Conservation (phyloP, 2,329 filamentous ascomycete genomes). For the Tolypocladium inflatum region DNA sequence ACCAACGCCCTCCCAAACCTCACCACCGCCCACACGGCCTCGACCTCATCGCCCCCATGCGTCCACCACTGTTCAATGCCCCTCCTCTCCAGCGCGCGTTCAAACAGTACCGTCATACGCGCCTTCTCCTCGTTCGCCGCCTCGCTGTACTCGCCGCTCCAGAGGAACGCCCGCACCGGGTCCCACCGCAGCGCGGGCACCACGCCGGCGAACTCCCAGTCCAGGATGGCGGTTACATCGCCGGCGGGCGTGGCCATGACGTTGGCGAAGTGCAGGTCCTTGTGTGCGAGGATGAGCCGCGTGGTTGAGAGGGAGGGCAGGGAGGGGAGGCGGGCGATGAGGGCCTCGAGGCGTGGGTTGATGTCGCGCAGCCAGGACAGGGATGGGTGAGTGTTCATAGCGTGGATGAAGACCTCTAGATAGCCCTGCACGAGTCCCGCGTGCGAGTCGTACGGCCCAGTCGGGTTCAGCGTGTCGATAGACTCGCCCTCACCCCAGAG, state of each 20-base stretch:
- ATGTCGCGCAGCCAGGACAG: slow-evolving; percentile 16
- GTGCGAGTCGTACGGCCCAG: slow-evolving; percentile 16
- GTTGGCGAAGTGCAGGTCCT: slow-evolving; percentile 28
- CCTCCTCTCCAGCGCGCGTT: slow-evolving; percentile 9
- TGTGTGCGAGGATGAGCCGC: slow-evolving; percentile 20
- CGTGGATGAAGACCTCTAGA: slow-evolving; percentile 15
- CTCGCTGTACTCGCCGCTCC: slow-evolving; percentile 15
- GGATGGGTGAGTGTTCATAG: slow-evolving; percentile 14
- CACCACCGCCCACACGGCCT: slow-evolving; percentile 17
- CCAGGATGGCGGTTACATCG: slow-evolving; percentile 20
- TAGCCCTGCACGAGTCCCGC: slow-evolving; percentile 14
- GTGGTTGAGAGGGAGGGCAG: slow-evolving; percentile 2
- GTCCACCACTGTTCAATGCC: slow-evolving; percentile 8
- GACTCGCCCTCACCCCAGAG: slow-evolving; percentile 16
- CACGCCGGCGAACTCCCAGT: slow-evolving; percentile 28
- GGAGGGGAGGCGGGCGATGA: slow-evolving; percentile 9
- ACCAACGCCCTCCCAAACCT: slow-evolving; percentile 18
- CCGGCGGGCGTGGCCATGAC: slow-evolving; percentile 19
- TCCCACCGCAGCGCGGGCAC: slow-evolving; percentile 25
- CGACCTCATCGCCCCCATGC: slow-evolving; percentile 6
- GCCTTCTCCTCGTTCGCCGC: slow-evolving; percentile 13
- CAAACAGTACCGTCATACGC: slow-evolving; percentile 14
- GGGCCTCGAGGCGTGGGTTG: slow-evolving; percentile 16
- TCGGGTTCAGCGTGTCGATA: slow-evolving; percentile 15
- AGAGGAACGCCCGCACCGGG: slow-evolving; percentile 23